Percentiles rank a stretch among this genome's conserved stretches.
phyloP scores from a whole-genome alignment of 2,329 filamentous ascomycete genomes.

The Aspergillus texensis region DNA sequence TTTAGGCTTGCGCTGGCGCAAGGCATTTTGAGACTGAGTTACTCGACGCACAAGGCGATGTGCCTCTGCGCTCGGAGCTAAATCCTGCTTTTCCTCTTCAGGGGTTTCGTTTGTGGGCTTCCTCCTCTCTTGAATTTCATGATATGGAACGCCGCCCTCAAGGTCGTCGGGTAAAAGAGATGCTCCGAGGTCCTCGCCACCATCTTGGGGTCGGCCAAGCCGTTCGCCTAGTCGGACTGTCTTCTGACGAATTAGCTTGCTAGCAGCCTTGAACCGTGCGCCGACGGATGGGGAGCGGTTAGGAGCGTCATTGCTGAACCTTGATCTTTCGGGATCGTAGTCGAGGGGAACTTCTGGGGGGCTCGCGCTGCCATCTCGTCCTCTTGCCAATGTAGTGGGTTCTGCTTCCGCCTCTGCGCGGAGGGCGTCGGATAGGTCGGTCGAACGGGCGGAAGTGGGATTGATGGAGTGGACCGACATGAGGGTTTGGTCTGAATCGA shows the following conservation, averaged over 20 bases:
- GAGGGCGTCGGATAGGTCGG: slow-evolving; percentile 14
- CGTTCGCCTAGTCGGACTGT: slow-evolving; percentile 31
- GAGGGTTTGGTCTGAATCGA: slow-evolving; percentile 22
- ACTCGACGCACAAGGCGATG: slow-evolving; percentile 43
- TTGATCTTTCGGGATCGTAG: slow-evolving; percentile 3
- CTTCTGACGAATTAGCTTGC: slow-evolving; percentile 33
- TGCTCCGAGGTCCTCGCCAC: slow-evolving; percentile 33
- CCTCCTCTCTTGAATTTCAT: slow-evolving; percentile 26
- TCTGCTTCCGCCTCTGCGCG: slow-evolving; percentile 4
- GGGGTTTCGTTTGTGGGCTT: slow-evolving; percentile 22
- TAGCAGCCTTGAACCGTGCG: slow-evolving; percentile 32
- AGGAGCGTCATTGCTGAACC: slow-evolving; percentile 1
- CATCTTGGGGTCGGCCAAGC: slow-evolving; percentile 34
- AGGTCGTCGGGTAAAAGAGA: slow-evolving; percentile 35
- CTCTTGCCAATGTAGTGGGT: not conserved
- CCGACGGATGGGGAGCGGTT: slow-evolving; percentile 23
- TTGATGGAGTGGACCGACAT: slow-evolving; percentile 16
- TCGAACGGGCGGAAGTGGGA: slow-evolving; percentile 10
- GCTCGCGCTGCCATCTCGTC: not conserved
- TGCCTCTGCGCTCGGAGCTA: slow-evolving; percentile 36
- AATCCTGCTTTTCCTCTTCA: slow-evolving; percentile 22
- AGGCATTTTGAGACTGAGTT: slow-evolving; percentile 30
- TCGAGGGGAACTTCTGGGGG: not conserved
- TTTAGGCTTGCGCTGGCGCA: slow-evolving; percentile 30
- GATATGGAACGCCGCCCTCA: slow-evolving; percentile 26